These are phyloP conservation scores for Prunella vulgaris DNA, from an alignment of 257 asterid genomes.

Conservation along the genomic window DNA sequence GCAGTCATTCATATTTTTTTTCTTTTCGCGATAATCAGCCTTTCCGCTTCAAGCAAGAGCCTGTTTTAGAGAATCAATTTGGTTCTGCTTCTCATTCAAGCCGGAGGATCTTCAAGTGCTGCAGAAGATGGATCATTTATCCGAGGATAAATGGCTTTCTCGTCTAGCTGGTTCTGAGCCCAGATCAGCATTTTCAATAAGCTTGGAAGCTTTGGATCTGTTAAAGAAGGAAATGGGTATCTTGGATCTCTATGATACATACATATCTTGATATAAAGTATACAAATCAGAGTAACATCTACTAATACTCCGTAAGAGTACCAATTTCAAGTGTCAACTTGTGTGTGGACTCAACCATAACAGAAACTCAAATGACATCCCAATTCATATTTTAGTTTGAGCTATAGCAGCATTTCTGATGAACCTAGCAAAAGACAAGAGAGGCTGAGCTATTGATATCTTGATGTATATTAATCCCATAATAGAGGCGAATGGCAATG, in stretches of 20 bases:
- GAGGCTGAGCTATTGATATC: background rate
- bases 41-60: constrained; percentile 2
- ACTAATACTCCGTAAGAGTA: background rate
- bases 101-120: constrained; percentile 67
- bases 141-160: constrained; percentile 73
- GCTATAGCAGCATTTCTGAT: too few relatives aligned
- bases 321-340: background rate
- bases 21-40: constrained; percentile 6
- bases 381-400: background rate
- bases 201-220: constrained; percentile 95
- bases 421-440: background rate
- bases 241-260: background rate
- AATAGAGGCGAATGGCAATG: background rate
- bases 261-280: background rate
- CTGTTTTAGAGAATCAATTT: background rate
- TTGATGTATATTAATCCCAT: background rate
- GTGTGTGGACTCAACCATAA: background rate
- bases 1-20: background rate
- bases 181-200: constrained; percentile 73
- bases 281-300: background rate
- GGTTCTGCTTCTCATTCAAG: constrained; percentile 30
- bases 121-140: constrained; percentile 62
- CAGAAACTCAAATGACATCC: background rate
- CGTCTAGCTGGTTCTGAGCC: constrained; percentile 78
- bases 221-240: background rate